phyloP scores from a whole-genome alignment of 805 yeast species.

The Teunomyces atbi region DNA sequence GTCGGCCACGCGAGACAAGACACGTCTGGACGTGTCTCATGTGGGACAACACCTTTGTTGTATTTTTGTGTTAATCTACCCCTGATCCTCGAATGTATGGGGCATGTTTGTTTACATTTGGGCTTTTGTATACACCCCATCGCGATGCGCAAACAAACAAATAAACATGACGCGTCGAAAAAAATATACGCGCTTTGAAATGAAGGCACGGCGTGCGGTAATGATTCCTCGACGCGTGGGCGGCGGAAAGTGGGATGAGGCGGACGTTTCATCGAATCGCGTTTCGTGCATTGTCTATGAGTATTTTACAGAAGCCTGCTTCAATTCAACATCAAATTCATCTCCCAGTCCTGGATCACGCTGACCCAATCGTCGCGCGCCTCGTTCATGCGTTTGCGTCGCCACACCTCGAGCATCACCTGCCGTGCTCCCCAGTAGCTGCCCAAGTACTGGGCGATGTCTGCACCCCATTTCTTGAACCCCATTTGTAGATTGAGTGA shows the following conservation, averaged over 20 bases:
- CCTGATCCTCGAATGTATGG: background rate
- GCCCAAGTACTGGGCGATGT: slow-evolving; percentile 54
- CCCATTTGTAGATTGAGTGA: slow-evolving; percentile 58
- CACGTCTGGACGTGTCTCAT: background rate
- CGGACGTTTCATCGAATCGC: background rate
- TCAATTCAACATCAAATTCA: slow-evolving; percentile 70
- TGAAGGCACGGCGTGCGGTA: background rate
- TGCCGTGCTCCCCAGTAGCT: slow-evolving; percentile 85
- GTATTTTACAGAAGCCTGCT: background rate
- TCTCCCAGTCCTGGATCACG: slow-evolving; percentile 80
- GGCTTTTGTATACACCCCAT: background rate
- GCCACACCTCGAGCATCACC: slow-evolving; percentile 84
- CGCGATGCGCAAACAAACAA: slow-evolving; percentile 7
- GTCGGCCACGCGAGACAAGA: background rate
- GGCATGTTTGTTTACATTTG: slow-evolving; percentile 4
- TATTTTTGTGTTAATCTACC: background rate
- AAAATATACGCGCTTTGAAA: background rate
- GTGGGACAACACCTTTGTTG: too few species aligned
- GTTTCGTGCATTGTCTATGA: background rate
- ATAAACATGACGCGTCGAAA: background rate
- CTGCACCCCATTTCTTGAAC: slow-evolving; percentile 72
- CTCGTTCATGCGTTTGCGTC: slow-evolving; percentile 61
- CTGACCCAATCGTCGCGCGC: slow-evolving; percentile 71
- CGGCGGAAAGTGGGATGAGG: too few species aligned
- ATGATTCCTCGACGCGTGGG: background rate